These are phyloP conservation scores for Acanthamoeba castellanii DNA, from an alignment of 208 protist genomes.

Conservation along the genomic window DNA sequence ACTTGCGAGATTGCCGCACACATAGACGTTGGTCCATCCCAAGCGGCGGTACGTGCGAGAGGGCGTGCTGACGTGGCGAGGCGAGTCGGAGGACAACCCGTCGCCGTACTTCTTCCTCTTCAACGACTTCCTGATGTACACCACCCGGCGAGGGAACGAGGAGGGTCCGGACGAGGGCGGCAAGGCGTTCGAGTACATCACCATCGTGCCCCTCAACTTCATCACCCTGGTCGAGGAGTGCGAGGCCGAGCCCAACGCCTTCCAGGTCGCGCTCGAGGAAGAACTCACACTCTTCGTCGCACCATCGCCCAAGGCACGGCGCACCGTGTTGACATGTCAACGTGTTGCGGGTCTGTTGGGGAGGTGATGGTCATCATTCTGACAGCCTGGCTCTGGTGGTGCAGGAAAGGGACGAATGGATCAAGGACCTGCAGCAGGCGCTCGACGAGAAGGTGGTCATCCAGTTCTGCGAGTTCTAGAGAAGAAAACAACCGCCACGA, in stretches of 20 bases:
- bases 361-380: background rate
- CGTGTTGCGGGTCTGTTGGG: too few relatives aligned
- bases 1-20: background rate
- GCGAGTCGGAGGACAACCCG: slow-evolving; percentile 60
- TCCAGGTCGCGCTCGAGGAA: slow-evolving; percentile 18
- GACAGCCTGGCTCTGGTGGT: background rate
- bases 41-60: slow-evolving; percentile 59
- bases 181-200: slow-evolving; percentile 52
- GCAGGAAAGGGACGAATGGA: slow-evolving; percentile 8
- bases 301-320: background rate
- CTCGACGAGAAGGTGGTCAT: slow-evolving; percentile 32
- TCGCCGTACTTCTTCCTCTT: slow-evolving; percentile 66
- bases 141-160: background rate
- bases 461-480: slow-evolving; percentile 24
- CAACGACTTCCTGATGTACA: slow-evolving; percentile 74
- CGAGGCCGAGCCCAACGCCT: background rate
- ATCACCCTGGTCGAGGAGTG: background rate
- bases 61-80: slow-evolving; percentile 41
- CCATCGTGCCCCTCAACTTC: slow-evolving; percentile 45
- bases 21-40: slow-evolving; percentile 61
- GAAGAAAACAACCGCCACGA: too few relatives aligned
- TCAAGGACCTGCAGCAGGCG: slow-evolving; percentile 35
- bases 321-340: background rate
- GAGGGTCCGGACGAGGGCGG: background rate
- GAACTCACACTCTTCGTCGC: slow-evolving; percentile 24